Base-by-base conservation (phyloP, 1,139 yeast species). In the Hyphopichia khmerensis region DNA sequence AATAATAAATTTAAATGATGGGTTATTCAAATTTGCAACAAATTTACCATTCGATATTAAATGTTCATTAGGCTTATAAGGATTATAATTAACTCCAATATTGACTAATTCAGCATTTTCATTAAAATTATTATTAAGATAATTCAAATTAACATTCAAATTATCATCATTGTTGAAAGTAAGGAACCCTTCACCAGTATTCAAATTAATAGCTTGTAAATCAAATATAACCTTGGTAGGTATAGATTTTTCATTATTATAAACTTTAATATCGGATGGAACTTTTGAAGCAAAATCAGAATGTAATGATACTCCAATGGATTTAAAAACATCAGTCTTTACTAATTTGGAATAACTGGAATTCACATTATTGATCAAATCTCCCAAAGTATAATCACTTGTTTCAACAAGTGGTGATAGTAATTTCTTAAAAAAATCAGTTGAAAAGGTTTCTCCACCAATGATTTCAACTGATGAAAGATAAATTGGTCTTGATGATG, bases 371-470 rank as follows among this genome's bases (percentile, higher is more conserved):
- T 52, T 51, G 10, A 74, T 47, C 49, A 79, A 62, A 48, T 73
- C 72, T 10, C 57, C 62, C 38, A 79, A 59, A 0, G 82, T 77
- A 44, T 70, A 68, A 53, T 76, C 81, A 36, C 77, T 64, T 1
- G 65, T 55, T 10, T 55, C 59, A 24, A 73, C 59, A 45, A 79
- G 59, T 15, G 84, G 83, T 1, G 62, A 48, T 41, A 79, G 60
- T 33, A 77, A 57, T 50, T 73, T 76, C 43, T 59, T 56, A 60
- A 75, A 76, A 54, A 77, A 78, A 35, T 67, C 67, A 40, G 64
- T 60, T 36, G 77, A 65, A 52, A 77, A 76, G 7, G 65, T 57
- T 37, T 75, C 79, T 14, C 80, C 82, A 6, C 82, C 83, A 40
- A 52, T 55, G 33, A 79, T 74, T 43, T 77, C 77, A 24, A 79